Conservation (phyloP, 1,284 basidiomycete species). For the Boletus albobrunnescens region DNA sequence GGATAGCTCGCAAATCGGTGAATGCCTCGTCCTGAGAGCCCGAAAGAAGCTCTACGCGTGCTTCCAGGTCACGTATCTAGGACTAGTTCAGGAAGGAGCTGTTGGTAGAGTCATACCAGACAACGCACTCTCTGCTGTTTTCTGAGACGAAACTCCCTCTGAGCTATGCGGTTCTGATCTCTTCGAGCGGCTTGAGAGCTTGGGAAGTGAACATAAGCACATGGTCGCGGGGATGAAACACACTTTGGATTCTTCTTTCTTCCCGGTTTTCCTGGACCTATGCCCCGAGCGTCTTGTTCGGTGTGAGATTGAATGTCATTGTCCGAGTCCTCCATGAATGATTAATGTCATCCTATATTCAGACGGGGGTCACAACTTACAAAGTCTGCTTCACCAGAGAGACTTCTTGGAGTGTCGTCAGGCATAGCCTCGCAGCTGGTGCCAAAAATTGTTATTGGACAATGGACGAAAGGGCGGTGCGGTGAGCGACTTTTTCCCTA, state of each 20-base stretch:
- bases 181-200: slow-evolving; percentile 81
- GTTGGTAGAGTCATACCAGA: slow-evolving; percentile 1
- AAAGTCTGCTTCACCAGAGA: slow-evolving; percentile 25
- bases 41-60: slow-evolving; percentile 84
- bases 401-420: slow-evolving; percentile 29
- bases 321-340: slow-evolving; percentile 53
- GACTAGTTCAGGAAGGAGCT: slow-evolving; percentile 6
- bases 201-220: slow-evolving; percentile 12
- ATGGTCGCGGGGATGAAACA: slow-evolving; percentile 25
- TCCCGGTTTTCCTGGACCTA: slow-evolving; percentile 63
- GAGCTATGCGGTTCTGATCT: slow-evolving; percentile 90
- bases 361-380: slow-evolving; percentile 20
- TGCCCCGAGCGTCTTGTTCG: slow-evolving; percentile 35
- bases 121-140: slow-evolving; percentile 75
- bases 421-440: slow-evolving; percentile 19
- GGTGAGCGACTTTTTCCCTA: too few species aligned
- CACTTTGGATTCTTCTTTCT: slow-evolving; percentile 85
- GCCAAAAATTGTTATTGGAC: not conserved
- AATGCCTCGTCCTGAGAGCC: slow-evolving; percentile 86
- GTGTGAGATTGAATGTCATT: slow-evolving; percentile 54
- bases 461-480: not conserved
- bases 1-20: slow-evolving; percentile 74
- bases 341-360: slow-evolving; percentile 13
- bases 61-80: slow-evolving; percentile 89
- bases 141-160: slow-evolving; percentile 85